Evolutionary conservation across 768 basidiomycete species (phyloP), one percentile per base, ranked within the genome.

Genomic region (Sarcodon sp.): DNA sequence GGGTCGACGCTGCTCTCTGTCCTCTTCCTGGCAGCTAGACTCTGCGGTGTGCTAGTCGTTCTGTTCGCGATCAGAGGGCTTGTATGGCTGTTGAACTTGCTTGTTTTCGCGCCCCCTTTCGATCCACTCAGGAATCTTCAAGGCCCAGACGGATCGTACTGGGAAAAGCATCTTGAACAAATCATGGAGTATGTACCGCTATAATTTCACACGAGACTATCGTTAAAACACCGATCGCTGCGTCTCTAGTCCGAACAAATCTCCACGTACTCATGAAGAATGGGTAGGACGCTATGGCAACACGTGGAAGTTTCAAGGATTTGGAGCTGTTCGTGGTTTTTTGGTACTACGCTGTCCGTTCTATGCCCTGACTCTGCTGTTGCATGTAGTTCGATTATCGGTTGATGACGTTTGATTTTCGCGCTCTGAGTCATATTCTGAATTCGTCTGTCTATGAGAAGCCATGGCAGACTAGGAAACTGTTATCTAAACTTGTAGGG

Each of bases 281-380:
- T 77, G 73, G 73, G 61, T 63, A 21, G 62, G 60, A 47, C 57
- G 51, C 12, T 73, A 66, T 57, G 77, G 76, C 9, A 68, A 69
- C 51, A 77, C 74, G 1, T 73, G 76, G 50, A 59, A 71, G 37
- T 75, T 76, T 48, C 71, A 79, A 53, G 76, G 76, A 1, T 74
- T 71, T 58, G 77, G 76, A 36, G 68, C 58, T 57, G 75, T 74
- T 4, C 21, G 21, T 27, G 21, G 4, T 27, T 27, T 27, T 27
- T 27, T 50, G 43, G 58, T 43, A n/a, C 32, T 12, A 15, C 44
- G 34, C 43, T 32, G 35, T 41, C 21, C 27, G 15, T 45, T 32
- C 33, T 13, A 32, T 35, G 27, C 9, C n/a, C 33, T 34, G 6
- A 31, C 31, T 16, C 13, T 33, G 9, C 15, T 16, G n/a, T 27